Base-by-base conservation (phyloP, 1,139 yeast species). In the Eremothecium sinecaudum region DNA sequence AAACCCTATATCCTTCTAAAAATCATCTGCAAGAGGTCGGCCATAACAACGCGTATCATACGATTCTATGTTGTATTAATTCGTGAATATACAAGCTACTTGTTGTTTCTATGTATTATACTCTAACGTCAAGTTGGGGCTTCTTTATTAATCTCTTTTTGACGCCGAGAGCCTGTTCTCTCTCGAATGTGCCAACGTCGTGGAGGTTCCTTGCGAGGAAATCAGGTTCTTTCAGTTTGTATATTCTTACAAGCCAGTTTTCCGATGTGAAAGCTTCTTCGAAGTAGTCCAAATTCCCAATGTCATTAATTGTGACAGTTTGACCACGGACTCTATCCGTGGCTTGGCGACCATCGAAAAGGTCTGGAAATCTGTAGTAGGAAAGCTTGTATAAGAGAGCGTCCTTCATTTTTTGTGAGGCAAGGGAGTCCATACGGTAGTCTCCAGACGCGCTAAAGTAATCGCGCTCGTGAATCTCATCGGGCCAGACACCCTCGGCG, bases 401-500 rank as follows among this genome's bases (percentile, higher is more conserved):
- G 53, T 90, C 69, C 52, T 71, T 76, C 97, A 92, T 87, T 26
- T 94, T 67, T 26, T 71, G 64, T 2, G 96, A 66, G 11, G 98
- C 98, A 22, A 66, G 67, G 38, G 69, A 73, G 58, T 90, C 98
- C 38, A 90, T 79, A 51, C 76, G 75, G 61, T 86, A 92, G 59
- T 86, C 96, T 39, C 97, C 96, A 37, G 72, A 63, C 7, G 76
- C 73, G 16, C 92, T 81, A 68, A 86, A 92, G 63, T 66, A 92
- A 46, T 78, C 73, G 44, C 93, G 67, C 62, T 92, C 98, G 47
- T 67, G 73, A 37, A 92, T 76, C 56, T 90, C 97, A 22, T 90
- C 97, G 1, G 99, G 99, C 99, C 99, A 92, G 43, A 92, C 84
- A 41, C 98, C 98, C 62, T 90, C 95, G n/a, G 96, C 75, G 47